Base-by-base conservation (phyloP, 176 grass and related monocot species). In the Chrysopogon serrulatus region DNA sequence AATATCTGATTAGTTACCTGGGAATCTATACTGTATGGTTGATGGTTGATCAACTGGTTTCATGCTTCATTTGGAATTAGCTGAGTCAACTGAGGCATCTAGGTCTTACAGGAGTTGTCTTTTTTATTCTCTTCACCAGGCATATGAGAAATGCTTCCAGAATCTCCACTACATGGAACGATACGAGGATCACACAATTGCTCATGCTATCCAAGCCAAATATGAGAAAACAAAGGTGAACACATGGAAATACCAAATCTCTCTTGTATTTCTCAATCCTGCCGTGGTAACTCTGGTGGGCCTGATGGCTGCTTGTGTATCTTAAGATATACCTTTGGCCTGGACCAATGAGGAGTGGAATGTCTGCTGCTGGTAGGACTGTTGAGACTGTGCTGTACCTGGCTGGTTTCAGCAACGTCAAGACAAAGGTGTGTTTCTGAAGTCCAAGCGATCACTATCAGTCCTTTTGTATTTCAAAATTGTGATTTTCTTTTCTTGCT, bases 61-160 rank as follows among this genome's bases (percentile, higher is more conserved):
- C 10, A 27, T 51, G 56, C 54, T 71, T 78, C 28, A 37, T 51
- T 79, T 71, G 17, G 56, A 36, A 56, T 39, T 82, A 26, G 47
- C 59, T 77, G 43, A 35, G 34, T 71, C 21, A 61, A 42, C 54
- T n/a, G 28, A 42, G 65, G 71, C 12, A 11, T 57, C 41, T n/a
- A 79, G 75, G 35, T 74, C 47, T 88, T 57, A 79, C 35, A 79
- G 61, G 44, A 54, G 23, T 28, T 47, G 23, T 33, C 1, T 32
- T 84, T 9, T 85, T 83, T 75, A 41, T 56, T 56, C 21, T 56
- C 8, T 85, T 74, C 83, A 92, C 69, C 80, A 98, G 96, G 93
- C 96, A 45, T 95, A 95, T 44, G 96, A 98, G 65, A 98, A 98
- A 88, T 98, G 96, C 83, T 98, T 98, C 85, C 93, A 98, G 83